Percentiles rank a stretch among this genome's conserved stretches.
phyloP scores from a whole-genome alignment of 495 filamentous ascomycete species.

The Tricharina praecox region DNA sequence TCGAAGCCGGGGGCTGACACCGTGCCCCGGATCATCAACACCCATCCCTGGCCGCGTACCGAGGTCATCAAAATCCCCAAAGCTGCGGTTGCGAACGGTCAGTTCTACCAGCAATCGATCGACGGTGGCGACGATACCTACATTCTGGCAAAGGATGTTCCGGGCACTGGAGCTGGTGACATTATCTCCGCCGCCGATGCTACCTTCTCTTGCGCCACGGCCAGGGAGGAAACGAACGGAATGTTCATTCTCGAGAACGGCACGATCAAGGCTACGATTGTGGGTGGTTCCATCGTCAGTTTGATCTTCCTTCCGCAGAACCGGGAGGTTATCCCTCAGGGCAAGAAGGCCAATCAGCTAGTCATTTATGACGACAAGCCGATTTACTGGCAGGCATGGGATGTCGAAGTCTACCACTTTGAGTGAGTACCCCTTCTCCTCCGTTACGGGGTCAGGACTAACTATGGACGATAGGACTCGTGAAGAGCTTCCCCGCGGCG shows the following conservation, averaged over 20 bases:
- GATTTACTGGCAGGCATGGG: constrained; percentile 97
- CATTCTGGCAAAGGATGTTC: background rate
- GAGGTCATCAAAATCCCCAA: constrained; percentile 49
- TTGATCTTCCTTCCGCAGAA: constrained; percentile 52
- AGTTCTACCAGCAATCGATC: constrained; percentile 11
- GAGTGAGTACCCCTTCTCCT: no score
- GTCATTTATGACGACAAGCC: constrained; percentile 98
- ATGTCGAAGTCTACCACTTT: constrained; percentile 91
- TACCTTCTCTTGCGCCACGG: no score
- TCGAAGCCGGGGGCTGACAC: constrained; percentile 26
- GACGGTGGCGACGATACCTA: constrained; percentile 18
- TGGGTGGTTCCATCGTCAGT: constrained; percentile 62
- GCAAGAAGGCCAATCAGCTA: constrained; percentile 70
- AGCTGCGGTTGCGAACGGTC: constrained; percentile 9
- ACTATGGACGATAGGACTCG: no score
- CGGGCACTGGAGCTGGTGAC: background rate
- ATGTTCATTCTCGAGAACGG: constrained; percentile 62
- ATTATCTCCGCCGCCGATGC: background rate
- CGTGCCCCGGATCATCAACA: constrained; percentile 50
- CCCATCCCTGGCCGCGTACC: constrained; percentile 62
- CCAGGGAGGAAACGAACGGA: background rate
- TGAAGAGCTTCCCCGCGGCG: constrained; percentile 47
- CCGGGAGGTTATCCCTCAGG: constrained; percentile 63
- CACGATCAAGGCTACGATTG: constrained; percentile 52
- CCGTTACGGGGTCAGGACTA: no score